phyloP scores from a whole-genome alignment of 176 grass and related monocot species.

The Triticum monococcum region DNA sequence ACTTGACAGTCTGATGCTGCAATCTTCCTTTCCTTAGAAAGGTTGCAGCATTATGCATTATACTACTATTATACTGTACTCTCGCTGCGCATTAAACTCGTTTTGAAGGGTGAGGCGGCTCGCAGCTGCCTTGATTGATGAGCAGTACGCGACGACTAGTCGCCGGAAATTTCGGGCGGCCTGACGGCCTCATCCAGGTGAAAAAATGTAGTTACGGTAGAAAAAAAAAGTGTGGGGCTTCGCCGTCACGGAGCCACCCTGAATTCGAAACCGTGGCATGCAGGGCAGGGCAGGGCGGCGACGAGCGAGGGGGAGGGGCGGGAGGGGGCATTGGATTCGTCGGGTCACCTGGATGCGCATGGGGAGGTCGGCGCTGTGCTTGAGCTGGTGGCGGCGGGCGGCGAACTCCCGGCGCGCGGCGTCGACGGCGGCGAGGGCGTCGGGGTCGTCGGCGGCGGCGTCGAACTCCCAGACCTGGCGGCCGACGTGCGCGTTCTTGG shows the following conservation, averaged over 20 bases:
- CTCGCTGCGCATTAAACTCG: neutral
- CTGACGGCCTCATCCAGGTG: neutral
- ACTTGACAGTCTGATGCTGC: too few relatives aligned
- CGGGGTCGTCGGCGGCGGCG: slow-evolving; percentile 30
- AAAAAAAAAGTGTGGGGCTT: too few relatives aligned
- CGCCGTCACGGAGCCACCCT: neutral
- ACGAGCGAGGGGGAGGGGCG: neutral
- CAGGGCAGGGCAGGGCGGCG: neutral
- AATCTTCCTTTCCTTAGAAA: neutral
- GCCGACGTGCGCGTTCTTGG: slow-evolving; percentile 45
- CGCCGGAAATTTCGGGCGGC: neutral
- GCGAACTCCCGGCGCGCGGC: slow-evolving; percentile 37
- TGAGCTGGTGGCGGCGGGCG: slow-evolving; percentile 16
- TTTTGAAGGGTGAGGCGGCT: neutral
- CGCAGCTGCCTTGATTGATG: too few relatives aligned
- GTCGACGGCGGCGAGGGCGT: slow-evolving; percentile 43
- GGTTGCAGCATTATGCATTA: too few relatives aligned
- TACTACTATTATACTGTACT: neutral
- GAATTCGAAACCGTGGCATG: neutral
- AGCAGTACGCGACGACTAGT: neutral
- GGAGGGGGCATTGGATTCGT: neutral
- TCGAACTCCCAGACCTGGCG: slow-evolving; percentile 64
- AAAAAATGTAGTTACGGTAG: neutral
- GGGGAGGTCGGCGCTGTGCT: slow-evolving; percentile 70
- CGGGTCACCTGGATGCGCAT: slow-evolving; percentile 65